These are phyloP conservation scores for Russula earlei DNA, from an alignment of 768 basidiomycete species.

Conservation along the genomic window DNA sequence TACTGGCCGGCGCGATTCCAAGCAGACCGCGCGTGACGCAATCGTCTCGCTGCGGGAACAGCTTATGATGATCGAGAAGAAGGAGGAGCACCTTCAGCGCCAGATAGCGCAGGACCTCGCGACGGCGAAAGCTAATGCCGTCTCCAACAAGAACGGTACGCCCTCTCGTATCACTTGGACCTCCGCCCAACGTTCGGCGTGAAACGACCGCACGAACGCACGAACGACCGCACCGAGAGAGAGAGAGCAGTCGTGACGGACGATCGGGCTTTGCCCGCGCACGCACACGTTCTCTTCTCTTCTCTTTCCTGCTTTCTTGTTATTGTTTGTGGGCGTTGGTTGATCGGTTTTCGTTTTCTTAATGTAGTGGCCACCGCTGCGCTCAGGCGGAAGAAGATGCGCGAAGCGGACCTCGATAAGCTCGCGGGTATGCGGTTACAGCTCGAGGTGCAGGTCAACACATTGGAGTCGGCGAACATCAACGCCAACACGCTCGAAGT, in stretches of 20 bases:
- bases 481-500: conserved; percentile 96
- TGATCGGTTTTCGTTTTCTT: no score
- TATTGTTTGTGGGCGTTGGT: neutral
- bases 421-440: conserved; percentile 81
- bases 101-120: conserved; percentile 91
- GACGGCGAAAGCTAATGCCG: conserved; percentile 89
- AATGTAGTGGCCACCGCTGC: conserved; percentile 84
- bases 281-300: no score
- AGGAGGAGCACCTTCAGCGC: conserved; percentile 93
- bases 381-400: conserved; percentile 86
- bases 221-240: no score
- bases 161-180: neutral
- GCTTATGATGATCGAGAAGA: conserved; percentile 97
- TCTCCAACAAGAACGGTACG: conserved; percentile 88
- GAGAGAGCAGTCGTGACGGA: neutral
- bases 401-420: conserved; percentile 78
- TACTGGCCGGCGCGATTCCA: conserved; percentile 71
- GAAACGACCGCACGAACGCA: no score
- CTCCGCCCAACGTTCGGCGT: no score
- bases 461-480: conserved; percentile 93
- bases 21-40: conserved; percentile 80
- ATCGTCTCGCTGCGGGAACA: conserved; percentile 91
- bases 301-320: neutral
- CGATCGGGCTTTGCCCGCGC: neutral
- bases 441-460: conserved; percentile 93